A percentile compares a stretch with the other conserved stretches of the same genome.
Evolutionary conservation across 1,139 yeast species (phyloP).

Genomic region (Candida dubliniensis): DNA sequence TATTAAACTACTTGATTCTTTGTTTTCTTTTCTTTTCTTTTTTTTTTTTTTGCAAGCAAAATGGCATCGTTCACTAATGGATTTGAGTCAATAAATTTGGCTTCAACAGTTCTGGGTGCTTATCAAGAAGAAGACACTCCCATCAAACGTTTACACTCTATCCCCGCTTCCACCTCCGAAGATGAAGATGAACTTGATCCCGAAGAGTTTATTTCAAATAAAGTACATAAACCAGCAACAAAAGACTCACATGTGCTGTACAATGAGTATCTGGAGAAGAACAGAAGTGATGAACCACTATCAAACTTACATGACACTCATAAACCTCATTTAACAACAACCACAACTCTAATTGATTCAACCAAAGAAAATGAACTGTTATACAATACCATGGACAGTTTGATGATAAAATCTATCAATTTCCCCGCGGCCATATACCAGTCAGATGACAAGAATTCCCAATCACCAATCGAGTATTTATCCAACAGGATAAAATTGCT

Average conservation of each 20-base stretch:
- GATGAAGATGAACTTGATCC: slow-evolving; percentile 23
- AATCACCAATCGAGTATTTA: slow-evolving; percentile 17
- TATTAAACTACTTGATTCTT: no score
- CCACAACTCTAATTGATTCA: slow-evolving; percentile 6
- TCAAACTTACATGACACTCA: slow-evolving; percentile 1
- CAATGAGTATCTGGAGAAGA: background rate
- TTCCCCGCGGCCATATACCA: slow-evolving; percentile 6
- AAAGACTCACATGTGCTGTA: background rate
- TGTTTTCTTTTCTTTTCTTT: no score
- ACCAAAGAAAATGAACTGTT: slow-evolving; percentile 5
- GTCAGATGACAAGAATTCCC: background rate
- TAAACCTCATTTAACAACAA: background rate
- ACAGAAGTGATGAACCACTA: background rate
- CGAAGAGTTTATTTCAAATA: slow-evolving; percentile 19
- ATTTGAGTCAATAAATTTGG: slow-evolving; percentile 16
- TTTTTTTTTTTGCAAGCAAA: background rate
- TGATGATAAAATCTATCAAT: slow-evolving; percentile 5
- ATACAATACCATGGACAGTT: slow-evolving; percentile 5
- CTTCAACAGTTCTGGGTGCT: slow-evolving; percentile 12
- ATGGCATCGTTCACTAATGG: slow-evolving; percentile 9
- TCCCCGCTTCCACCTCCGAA: slow-evolving; percentile 12
- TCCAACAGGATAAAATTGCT: slow-evolving; percentile 11
- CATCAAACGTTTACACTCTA: slow-evolving; percentile 9
- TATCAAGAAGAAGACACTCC: slow-evolving; percentile 2
- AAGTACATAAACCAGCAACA: slow-evolving; percentile 1